Evolutionary conservation across 108 stramenopile species (phyloP).

Genomic region (Schizochytrium sp.): DNA sequence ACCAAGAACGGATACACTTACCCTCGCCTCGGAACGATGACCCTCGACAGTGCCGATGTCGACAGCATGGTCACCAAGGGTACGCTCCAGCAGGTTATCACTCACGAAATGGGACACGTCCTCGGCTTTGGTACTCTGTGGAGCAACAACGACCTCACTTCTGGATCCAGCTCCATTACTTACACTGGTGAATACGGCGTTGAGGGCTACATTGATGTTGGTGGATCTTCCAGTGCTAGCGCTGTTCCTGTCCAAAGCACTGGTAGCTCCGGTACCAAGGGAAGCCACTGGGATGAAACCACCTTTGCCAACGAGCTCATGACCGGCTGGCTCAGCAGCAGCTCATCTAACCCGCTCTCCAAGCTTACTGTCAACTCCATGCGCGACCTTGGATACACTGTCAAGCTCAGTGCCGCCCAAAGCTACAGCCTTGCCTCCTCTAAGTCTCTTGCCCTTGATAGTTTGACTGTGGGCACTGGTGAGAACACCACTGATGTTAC

Average conservation of each 20-base stretch:
- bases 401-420: not conserved
- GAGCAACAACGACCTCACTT: constrained; percentile 24
- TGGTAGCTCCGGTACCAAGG: not conserved
- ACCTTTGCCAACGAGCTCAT: constrained; percentile 50
- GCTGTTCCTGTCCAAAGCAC: constrained; percentile 34
- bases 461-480: too few relatives aligned
- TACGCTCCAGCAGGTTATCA: not conserved
- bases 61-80: not conserved
- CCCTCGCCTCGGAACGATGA: constrained; percentile 39
- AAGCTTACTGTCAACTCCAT: not conserved
- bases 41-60: constrained; percentile 31
- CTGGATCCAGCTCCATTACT: not conserved
- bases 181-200: constrained; percentile 12
- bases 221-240: not conserved
- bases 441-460: not conserved
- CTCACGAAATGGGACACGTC: constrained; percentile 46
- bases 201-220: not conserved
- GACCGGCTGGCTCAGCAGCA: constrained; percentile 7
- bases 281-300: not conserved
- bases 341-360: constrained; percentile 13
- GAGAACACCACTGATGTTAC: too few relatives aligned
- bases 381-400: constrained; percentile 9
- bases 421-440: constrained; percentile 11
- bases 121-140: not conserved
- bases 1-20: not conserved